phyloP scores from a whole-genome alignment of 208 protist genomes.

The Herpetomonas tarakana region DNA sequence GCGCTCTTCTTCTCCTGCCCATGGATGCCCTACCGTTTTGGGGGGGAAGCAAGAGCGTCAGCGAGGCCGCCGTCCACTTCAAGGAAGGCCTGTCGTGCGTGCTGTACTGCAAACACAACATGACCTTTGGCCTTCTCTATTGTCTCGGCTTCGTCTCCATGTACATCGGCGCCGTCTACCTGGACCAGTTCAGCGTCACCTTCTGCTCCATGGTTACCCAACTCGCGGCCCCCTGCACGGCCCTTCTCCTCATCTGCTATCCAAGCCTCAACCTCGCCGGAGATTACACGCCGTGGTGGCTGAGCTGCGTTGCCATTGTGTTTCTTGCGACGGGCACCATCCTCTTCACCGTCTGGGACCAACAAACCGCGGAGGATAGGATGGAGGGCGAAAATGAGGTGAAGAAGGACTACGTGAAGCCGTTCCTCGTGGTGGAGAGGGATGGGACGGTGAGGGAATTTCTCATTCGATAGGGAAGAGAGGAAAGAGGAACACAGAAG shows the following conservation, averaged over 20 bases:
- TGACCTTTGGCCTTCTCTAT: slow-evolving; percentile 38
- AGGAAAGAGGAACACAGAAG: no score
- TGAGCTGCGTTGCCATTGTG: slow-evolving; percentile 29
- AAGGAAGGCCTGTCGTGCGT: slow-evolving; percentile 10
- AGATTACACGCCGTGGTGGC: slow-evolving; percentile 36
- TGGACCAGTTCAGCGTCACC: slow-evolving; percentile 65
- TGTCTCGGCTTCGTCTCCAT: slow-evolving; percentile 42
- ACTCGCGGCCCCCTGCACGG: slow-evolving; percentile 44
- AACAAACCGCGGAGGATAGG: slow-evolving; percentile 37
- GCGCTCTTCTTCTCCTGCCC: slow-evolving; percentile 33
- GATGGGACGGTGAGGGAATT: neutral
- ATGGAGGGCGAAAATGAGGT: slow-evolving; percentile 32
- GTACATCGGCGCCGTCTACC: slow-evolving; percentile 51
- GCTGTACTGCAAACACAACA: slow-evolving; percentile 21
- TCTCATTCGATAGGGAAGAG: no score
- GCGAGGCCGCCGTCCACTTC: slow-evolving; percentile 27
- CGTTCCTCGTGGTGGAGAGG: neutral
- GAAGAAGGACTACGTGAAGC: slow-evolving; percentile 11
- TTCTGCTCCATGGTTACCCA: slow-evolving; percentile 65
- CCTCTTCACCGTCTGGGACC: slow-evolving; percentile 50
- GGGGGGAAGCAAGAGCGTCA: slow-evolving; percentile 33
- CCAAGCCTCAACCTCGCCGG: slow-evolving; percentile 42
- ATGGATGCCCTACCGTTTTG: slow-evolving; percentile 56
- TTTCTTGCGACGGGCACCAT: slow-evolving; percentile 31
- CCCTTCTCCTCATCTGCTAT: slow-evolving; percentile 38